Evolutionary conservation across 345 rosid species (phyloP).

Genomic region (Psidium friedrichsthalianum): DNA sequence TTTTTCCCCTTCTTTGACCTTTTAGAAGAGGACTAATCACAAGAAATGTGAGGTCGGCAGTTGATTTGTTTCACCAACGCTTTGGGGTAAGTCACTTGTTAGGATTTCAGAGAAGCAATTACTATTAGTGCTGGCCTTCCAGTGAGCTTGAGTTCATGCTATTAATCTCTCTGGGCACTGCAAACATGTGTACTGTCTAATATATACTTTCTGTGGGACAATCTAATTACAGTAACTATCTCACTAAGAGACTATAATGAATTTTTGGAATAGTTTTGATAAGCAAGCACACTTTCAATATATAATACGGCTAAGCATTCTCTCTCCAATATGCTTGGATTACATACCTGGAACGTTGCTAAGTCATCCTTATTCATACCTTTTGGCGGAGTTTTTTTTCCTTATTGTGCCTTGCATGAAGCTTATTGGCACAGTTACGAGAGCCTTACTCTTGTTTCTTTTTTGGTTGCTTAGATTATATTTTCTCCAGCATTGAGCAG

Average conservation of each 20-base stretch:
- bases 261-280: neutral
- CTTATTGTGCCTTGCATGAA: neutral
- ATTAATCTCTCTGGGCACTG: neutral
- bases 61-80: slow-evolving; percentile 74
- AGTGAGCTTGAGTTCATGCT: neutral
- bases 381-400: neutral
- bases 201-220: neutral
- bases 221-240: neutral
- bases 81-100: slow-evolving; percentile 44
- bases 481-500: slow-evolving; percentile 93
- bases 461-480: slow-evolving; percentile 26
- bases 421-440: neutral
- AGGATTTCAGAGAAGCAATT: neutral
- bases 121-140: neutral
- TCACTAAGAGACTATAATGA: neutral
- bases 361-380: neutral
- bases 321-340: neutral
- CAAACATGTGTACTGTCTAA: neutral
- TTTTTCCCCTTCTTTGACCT: neutral
- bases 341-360: neutral
- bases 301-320: neutral
- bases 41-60: slow-evolving; percentile 73
- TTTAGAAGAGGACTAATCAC: slow-evolving; percentile 86
- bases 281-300: neutral
- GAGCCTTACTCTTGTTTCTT: neutral